Percentiles rank a stretch among this genome's conserved stretches.
Conservation (phyloP, 2,329 filamentous ascomycete genomes). For the Beauveria australis region DNA sequence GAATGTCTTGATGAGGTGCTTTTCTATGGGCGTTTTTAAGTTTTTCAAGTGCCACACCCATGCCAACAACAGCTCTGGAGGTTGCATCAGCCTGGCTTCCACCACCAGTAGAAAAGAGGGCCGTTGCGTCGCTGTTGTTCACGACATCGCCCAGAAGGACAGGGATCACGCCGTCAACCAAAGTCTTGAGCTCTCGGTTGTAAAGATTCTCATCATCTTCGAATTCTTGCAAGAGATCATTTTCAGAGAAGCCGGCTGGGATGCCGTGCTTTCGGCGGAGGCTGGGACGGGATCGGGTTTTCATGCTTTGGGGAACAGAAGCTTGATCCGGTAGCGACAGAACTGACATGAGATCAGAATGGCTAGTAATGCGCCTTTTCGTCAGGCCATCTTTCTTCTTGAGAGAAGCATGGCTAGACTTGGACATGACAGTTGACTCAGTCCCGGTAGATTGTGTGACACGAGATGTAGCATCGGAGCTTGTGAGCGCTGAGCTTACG, state of each 20-base stretch:
- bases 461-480: constrained; percentile 43
- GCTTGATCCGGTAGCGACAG: constrained; percentile 62
- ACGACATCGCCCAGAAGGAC: constrained; percentile 82
- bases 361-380: constrained; percentile 75
- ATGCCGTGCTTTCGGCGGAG: constrained; percentile 65
- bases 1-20: constrained; percentile 65
- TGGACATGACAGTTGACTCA: constrained; percentile 41
- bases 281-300: constrained; percentile 68
- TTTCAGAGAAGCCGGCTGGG: constrained; percentile 58
- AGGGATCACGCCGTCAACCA: constrained; percentile 92
- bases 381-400: constrained; percentile 38
- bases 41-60: constrained; percentile 85
- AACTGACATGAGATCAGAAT: constrained; percentile 90
- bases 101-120: constrained; percentile 48
- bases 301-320: constrained; percentile 49
- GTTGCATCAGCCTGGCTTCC: constrained; percentile 51
- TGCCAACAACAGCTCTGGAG: constrained; percentile 83
- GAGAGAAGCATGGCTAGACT: constrained; percentile 36
- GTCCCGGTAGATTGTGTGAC: constrained; percentile 42
- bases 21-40: constrained; percentile 72
- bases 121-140: constrained; percentile 56
- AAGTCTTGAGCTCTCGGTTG: constrained; percentile 78
- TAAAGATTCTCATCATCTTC: constrained; percentile 80
- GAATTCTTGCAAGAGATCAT: constrained; percentile 73
- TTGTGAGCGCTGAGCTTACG: constrained; percentile 16